phyloP scores from a whole-genome alignment of 495 filamentous ascomycete genomes.

The Aspergillus coremiiformis region DNA sequence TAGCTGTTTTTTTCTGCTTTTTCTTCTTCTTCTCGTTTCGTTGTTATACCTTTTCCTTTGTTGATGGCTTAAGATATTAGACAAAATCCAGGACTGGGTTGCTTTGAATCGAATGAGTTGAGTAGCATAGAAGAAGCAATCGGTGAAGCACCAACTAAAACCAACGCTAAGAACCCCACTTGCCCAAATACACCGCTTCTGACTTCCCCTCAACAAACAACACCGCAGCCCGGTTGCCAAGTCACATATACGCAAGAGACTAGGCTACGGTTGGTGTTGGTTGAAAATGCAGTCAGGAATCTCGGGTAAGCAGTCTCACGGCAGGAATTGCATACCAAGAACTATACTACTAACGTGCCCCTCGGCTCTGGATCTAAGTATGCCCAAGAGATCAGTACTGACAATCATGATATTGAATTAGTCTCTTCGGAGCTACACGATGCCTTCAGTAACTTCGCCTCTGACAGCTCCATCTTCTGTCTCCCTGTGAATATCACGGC shows the following conservation, averaged over 20 bases:
- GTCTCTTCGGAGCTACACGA: conserved; percentile 80
- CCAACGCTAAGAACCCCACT: neutral
- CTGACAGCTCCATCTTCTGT: conserved; percentile 58
- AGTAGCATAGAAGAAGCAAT: neutral
- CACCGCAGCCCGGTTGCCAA: neutral
- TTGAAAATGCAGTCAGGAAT: conserved; percentile 80
- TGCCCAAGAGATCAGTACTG: conserved; percentile 7
- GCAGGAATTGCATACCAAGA: neutral
- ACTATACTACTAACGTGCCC: neutral
- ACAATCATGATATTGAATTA: conserved; percentile 22
- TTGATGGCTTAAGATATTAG: neutral
- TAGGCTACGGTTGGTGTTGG: neutral
- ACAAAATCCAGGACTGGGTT: neutral
- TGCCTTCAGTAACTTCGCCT: conserved; percentile 69
- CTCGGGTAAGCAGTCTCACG: conserved; percentile 46
- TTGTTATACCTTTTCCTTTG: conserved; percentile 7
- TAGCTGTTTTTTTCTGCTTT: conserved; percentile 11
- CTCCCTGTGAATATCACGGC: conserved; percentile 71
- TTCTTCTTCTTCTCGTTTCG: neutral
- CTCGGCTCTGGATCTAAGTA: neutral
- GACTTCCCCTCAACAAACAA: neutral
- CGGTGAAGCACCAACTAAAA: neutral
- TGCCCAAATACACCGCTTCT: conserved; percentile 1
- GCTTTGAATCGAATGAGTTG: neutral
- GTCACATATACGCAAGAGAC: neutral